A percentile compares a stretch with the other conserved stretches of the same genome.
phyloP scores from a whole-genome alignment of 169 alveolate species.

The Plasmodium ovale region DNA sequence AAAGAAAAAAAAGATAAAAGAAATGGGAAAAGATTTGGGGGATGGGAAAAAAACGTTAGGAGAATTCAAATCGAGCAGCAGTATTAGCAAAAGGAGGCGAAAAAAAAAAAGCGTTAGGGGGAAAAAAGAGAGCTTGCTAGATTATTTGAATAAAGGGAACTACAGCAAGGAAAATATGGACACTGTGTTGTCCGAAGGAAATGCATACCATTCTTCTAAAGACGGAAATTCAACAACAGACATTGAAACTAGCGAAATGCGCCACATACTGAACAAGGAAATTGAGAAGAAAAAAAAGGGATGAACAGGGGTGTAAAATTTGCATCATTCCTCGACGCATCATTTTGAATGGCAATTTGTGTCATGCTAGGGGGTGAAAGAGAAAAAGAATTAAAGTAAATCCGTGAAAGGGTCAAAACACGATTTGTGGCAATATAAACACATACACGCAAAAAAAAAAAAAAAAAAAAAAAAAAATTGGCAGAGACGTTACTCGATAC shows the following conservation, averaged over 20 bases:
- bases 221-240: slow-evolving; percentile 38
- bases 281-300: slow-evolving; percentile 64
- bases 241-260: slow-evolving; percentile 64
- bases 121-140: slow-evolving; percentile 8
- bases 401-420: too few species aligned
- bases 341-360: too few species aligned
- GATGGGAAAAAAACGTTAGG: neutral
- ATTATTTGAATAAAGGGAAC: slow-evolving; percentile 32
- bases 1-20: slow-evolving; percentile 6
- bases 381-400: too few species aligned
- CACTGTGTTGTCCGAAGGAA: slow-evolving; percentile 39
- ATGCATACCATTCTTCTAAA: neutral
- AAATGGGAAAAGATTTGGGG: slow-evolving; percentile 1
- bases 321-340: too few species aligned
- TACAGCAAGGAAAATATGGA: slow-evolving; percentile 19
- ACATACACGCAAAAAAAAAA: too few species aligned
- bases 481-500: too few species aligned
- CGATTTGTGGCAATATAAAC: too few species aligned
- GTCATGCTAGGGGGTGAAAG: too few species aligned
- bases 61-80: slow-evolving; percentile 10
- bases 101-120: slow-evolving; percentile 21
- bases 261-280: slow-evolving; percentile 51
- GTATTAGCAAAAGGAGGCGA: neutral
- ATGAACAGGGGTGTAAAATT: too few species aligned
- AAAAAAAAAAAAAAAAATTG: too few species aligned